phyloP scores from a whole-genome alignment of 805 yeast genomes.

The Saitoella complicata region DNA sequence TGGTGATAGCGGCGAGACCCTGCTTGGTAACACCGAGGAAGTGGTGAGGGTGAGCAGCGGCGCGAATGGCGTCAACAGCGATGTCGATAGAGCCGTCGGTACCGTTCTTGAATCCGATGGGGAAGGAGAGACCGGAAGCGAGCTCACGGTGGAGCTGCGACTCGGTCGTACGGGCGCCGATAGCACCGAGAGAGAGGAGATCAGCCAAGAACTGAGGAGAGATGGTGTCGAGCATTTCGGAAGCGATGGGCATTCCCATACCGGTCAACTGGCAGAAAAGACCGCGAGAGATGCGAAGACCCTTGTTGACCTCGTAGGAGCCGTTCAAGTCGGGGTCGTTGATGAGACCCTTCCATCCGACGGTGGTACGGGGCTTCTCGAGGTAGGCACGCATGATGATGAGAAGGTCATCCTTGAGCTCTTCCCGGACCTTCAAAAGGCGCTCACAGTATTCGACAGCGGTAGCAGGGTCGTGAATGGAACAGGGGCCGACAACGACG shows the following conservation, averaged over 20 bases:
- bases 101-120: constrained; percentile 96
- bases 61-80: constrained; percentile 84
- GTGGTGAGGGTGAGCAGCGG: constrained; percentile 85
- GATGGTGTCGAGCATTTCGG: constrained; percentile 96
- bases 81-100: constrained; percentile 90
- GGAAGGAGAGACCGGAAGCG: constrained; percentile 97
- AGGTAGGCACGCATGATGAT: constrained; percentile 94
- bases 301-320: constrained; percentile 88
- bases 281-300: constrained; percentile 72
- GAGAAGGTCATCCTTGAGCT: constrained; percentile 58
- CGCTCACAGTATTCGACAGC: constrained; percentile 76
- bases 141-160: constrained; percentile 95
- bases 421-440: constrained; percentile 49
- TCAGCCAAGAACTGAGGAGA: constrained; percentile 93
- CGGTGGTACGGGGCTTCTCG: constrained; percentile 97
- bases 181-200: constrained; percentile 84
- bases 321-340: constrained; percentile 93
- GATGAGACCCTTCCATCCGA: constrained; percentile 97
- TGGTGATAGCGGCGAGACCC: constrained; percentile 90
- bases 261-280: constrained; percentile 68
- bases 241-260: constrained; percentile 77
- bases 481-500: constrained; percentile 92
- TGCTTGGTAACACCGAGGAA: constrained; percentile 95
- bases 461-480: constrained; percentile 79
- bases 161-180: constrained; percentile 98